Evolutionary conservation across 169 alveolate genomes (phyloP).

Genomic region (Neospora caninum): DNA sequence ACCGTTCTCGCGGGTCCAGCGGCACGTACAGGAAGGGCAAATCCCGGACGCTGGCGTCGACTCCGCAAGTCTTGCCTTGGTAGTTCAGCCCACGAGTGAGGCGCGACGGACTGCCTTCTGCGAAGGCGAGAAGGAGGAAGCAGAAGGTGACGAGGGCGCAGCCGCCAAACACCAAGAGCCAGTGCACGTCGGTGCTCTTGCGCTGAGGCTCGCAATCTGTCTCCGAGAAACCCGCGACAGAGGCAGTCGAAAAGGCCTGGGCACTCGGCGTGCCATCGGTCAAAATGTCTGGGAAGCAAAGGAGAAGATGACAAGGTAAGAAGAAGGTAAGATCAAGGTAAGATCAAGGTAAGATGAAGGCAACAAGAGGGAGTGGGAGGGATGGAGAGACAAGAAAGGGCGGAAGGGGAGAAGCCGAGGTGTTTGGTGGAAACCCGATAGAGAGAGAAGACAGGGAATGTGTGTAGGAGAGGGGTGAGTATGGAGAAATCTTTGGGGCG

Average conservation of each 20-base stretch:
- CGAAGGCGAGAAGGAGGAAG: conserved; percentile 47
- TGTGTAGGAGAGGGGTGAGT: too few relatives aligned
- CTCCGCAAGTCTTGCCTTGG: conserved; percentile 70
- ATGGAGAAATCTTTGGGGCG: too few relatives aligned
- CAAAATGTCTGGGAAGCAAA: background rate
- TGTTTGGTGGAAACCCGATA: too few relatives aligned
- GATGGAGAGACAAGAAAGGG: too few relatives aligned
- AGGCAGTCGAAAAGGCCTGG: background rate
- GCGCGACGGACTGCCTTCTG: conserved; percentile 67
- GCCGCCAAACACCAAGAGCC: conserved; percentile 32
- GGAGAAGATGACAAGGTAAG: too few relatives aligned
- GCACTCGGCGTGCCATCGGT: background rate
- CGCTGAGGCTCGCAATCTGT: background rate
- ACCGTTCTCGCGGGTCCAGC: conserved; percentile 65
- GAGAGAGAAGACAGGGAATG: too few relatives aligned
- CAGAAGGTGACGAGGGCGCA: conserved; percentile 13
- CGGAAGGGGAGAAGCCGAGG: too few relatives aligned
- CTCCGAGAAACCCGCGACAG: background rate
- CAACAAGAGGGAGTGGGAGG: too few relatives aligned
- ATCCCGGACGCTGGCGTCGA: conserved; percentile 55
- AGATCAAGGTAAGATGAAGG: too few relatives aligned
- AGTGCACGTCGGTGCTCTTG: conserved; percentile 44
- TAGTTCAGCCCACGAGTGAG: conserved; percentile 62
- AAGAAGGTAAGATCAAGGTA: too few relatives aligned
- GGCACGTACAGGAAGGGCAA: conserved; percentile 65